Percentiles rank a stretch among this genome's conserved stretches.
phyloP scores from a whole-genome alignment of 768 basidiomycete genomes.

The Suillus cothurnatus region DNA sequence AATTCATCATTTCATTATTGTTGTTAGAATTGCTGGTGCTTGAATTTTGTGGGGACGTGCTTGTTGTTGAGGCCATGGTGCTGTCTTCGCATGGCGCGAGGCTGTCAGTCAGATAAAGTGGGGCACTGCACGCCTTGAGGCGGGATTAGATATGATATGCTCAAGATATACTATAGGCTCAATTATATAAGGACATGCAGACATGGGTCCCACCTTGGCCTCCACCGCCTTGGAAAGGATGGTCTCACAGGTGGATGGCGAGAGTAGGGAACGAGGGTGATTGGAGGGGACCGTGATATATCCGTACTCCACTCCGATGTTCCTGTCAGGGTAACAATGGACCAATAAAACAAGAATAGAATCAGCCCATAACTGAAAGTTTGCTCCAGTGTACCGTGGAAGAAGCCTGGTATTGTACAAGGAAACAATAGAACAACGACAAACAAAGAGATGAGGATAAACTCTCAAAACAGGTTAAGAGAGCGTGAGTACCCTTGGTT shows the following conservation, averaged over 20 bases:
- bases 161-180: neutral
- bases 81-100: slow-evolving; percentile 16
- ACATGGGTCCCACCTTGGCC: neutral
- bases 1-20: neutral
- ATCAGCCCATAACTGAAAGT: neutral
- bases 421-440: neutral
- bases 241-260: slow-evolving; percentile 11
- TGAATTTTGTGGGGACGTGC: slow-evolving; percentile 12
- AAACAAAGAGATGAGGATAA: neutral
- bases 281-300: neutral
- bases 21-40: slow-evolving; percentile 6
- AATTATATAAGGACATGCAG: slow-evolving; percentile 17
- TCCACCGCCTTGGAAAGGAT: neutral
- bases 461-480: neutral
- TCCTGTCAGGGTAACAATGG: neutral
- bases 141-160: slow-evolving; percentile 9
- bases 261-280: neutral
- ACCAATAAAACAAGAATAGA: slow-evolving; percentile 20
- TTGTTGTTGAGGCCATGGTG: slow-evolving; percentile 20
- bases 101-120: slow-evolving; percentile 1
- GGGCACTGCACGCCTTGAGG: slow-evolving; percentile 17
- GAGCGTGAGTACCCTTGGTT: neutral
- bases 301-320: neutral
- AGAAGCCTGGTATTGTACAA: neutral
- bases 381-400: neutral